Evolutionary conservation across 1,139 yeast species (phyloP), one percentile per base, ranked within the genome.

Genomic region (Blastobotrys elegans): DNA sequence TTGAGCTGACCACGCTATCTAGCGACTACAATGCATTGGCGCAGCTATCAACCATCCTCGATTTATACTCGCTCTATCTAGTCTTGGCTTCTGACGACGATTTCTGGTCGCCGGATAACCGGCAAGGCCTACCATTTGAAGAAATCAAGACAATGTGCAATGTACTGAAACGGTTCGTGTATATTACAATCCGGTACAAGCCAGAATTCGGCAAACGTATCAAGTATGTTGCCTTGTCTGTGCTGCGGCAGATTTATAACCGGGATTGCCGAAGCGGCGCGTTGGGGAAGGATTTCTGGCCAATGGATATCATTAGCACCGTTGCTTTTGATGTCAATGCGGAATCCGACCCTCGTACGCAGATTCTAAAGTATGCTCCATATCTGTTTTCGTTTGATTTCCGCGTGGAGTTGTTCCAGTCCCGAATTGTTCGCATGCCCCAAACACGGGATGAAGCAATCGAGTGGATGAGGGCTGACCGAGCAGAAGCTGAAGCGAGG

Each of bases 331-430:
- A 52, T 10, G 13, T 4, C 2, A 14, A 4, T 10, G 41, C 4
- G n/a, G 24, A 41, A 11, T 45, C 60, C 63, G 41, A 39, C 3
- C 65, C 68, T 1, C 50, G 67, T 52, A 53, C 77, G 40, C 76
- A 80, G 46, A 69, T 89, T 0, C 71, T 87, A 36, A 72, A 77
- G 2, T 75, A 78, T 46, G 70, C 82, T 2, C 97, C 98, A 1
- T 90, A 85, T 61, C 83, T 88, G 66, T 72, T 90, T 18, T 80
- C 87, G 0, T 92, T 92, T 62, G 74, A 76, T 22, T 76, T 78
- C 35, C 72, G 98, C 46, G 96, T 88, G 0, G 74, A 73, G 47
- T 72, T 87, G 0, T 86, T 92, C 59, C 88, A 83, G 53, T n/a
- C n/a, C n/a, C 16, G n/a, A n/a, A 34, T 6, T 11, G n/a, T 16